Conservation (phyloP, 345 rosid species). For the Isatis tinctoria region DNA sequence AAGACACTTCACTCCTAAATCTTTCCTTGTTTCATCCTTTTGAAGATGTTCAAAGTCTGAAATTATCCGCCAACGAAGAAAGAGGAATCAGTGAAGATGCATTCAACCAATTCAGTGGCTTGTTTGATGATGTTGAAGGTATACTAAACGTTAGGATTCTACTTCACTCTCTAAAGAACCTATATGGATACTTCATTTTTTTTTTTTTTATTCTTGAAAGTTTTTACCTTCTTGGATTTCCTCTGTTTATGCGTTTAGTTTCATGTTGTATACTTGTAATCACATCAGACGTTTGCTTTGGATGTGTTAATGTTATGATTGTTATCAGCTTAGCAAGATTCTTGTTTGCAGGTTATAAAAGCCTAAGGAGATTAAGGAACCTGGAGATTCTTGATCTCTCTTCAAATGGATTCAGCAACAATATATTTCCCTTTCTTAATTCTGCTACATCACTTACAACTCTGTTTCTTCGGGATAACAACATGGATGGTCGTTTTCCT, state of each 20-base stretch:
- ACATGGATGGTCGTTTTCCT: no score
- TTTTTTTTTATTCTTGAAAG: no score
- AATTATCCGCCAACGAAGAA: not conserved
- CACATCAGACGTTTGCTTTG: no score
- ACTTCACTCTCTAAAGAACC: no score
- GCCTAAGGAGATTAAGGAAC: not conserved
- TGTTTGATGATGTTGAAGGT: conserved; percentile 23
- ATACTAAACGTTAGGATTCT: not conserved
- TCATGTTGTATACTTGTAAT: no score
- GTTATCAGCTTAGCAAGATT: no score
- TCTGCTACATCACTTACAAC: conserved; percentile 6
- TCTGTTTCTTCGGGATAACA: not conserved
- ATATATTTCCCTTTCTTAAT: not conserved
- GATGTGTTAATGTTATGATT: no score
- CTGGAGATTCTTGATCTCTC: conserved; percentile 15
- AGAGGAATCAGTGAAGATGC: not conserved
- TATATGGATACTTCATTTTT: no score
- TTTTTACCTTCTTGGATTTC: no score
- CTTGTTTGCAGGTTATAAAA: conserved; percentile 1
- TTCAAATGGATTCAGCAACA: not conserved
- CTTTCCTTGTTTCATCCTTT: conserved; percentile 13
- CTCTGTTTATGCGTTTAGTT: no score
- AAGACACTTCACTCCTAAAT: not conserved
- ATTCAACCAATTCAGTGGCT: not conserved
- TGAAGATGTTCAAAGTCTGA: conserved; percentile 8